Base-by-base conservation (phyloP, 371 early-diverging fungal species). In the Conidiobolus incongruus region DNA sequence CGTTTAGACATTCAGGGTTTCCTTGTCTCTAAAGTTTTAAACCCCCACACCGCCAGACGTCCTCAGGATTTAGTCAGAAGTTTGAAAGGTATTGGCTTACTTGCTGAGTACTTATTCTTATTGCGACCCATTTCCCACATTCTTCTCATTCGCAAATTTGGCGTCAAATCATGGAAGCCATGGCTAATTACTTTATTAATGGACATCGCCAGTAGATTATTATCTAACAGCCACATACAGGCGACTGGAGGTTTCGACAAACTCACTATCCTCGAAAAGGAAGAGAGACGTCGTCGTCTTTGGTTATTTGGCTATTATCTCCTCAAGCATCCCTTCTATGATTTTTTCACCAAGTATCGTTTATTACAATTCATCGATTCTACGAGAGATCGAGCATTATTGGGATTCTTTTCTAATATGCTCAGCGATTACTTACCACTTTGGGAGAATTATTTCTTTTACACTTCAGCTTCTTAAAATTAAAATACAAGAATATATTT, bases 381-480 rank as follows among this genome's bases (percentile, higher is more conserved):
- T 38, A 59, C 65, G 20, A 68, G 65, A 54, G 71, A 67, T 53
- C 75, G 74, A 26, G 50, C 70, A 62, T 7, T 43, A 2, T 16
- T 43, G 4, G 16, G 34, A 3, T 46, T 75, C 41, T 63, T 69
- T 4, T 63, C 70, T 47, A 74, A 74, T 46, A 69, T 79, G 30
- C 53, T 88, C 31, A 67, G 68, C 28, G 92, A 91, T 52, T 94
- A 94, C 55, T 69, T 81, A 50, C 91, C 92, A 4, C 63, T 94
- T 33, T 91, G 89, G 88, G 82, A 94, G 61, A 70, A 72, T 37
- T 72, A 81, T 50, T 84, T 89, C 62, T 90, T 88, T 52, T 86
- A 87, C n/a, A n/a, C n/a, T n/a, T n/a, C n/a, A n/a, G n/a, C n/a
- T n/a, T n/a, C n/a, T n/a, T n/a, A n/a, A n/a, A n/a, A n/a, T n/a